phyloP scores from a whole-genome alignment of 768 basidiomycete genomes.

The Serendipita indica region DNA sequence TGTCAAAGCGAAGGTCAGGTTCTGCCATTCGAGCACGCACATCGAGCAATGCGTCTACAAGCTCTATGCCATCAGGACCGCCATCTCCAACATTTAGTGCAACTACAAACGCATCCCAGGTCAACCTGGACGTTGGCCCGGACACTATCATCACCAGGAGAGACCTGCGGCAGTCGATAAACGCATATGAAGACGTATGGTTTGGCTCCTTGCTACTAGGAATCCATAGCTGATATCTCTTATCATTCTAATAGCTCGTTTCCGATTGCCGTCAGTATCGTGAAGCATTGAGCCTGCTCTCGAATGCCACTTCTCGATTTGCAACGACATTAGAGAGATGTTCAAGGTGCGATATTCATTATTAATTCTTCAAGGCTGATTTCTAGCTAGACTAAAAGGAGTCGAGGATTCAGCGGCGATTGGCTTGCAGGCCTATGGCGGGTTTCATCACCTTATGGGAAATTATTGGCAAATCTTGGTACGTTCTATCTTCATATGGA shows the following conservation, averaged over 20 bases:
- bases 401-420: conserved; percentile 68
- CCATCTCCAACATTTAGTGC: conserved; percentile 81
- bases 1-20: not conserved
- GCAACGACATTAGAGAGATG: conserved; percentile 78
- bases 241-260: conserved; percentile 41
- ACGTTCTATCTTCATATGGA: conserved; percentile 21
- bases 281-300: conserved; percentile 63
- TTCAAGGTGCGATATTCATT: conserved; percentile 42
- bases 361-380: not conserved
- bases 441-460: conserved; percentile 79
- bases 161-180: conserved; percentile 61
- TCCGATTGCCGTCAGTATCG: conserved; percentile 65
- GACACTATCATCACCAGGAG: conserved; percentile 70
- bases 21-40: not conserved
- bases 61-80: conserved; percentile 23
- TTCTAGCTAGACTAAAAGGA: conserved; percentile 47
- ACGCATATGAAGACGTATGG: conserved; percentile 69
- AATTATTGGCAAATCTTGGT: conserved; percentile 91
- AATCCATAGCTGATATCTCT: not conserved
- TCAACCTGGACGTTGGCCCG: conserved; percentile 12
- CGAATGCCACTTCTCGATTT: conserved; percentile 67
- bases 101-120: conserved; percentile 49
- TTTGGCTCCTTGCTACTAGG: conserved; percentile 9
- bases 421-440: conserved; percentile 70
- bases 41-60: not conserved